Percentiles rank a stretch among this genome's conserved stretches.
Conservation (phyloP, 331 rosid species). For the Malus hybrid region DNA sequence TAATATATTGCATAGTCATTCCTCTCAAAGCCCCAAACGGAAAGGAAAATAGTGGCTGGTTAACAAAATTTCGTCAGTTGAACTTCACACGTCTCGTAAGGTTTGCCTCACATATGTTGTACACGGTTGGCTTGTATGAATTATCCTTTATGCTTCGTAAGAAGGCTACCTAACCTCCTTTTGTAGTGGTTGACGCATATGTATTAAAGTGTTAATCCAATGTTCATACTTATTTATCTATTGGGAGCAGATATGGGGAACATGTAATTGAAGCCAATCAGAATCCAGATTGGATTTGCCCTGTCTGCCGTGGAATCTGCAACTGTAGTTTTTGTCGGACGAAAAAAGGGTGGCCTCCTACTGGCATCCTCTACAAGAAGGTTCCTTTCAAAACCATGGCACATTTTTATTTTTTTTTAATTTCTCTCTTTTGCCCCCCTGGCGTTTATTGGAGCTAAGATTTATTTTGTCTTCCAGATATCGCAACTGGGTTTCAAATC, state of each 20-base stretch:
- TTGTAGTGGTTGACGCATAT: background rate
- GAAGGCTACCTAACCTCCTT: background rate
- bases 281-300: slow-evolving; percentile 75
- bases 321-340: slow-evolving; percentile 93
- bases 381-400: slow-evolving; percentile 30
- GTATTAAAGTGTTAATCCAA: background rate
- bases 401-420: background rate
- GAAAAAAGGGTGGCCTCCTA: slow-evolving; percentile 87
- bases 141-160: background rate
- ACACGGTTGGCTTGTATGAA: background rate
- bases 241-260: slow-evolving; percentile 70
- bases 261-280: slow-evolving; percentile 78
- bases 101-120: background rate
- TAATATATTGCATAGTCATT: background rate
- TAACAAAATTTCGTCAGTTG: background rate
- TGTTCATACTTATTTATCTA: too few relatives aligned
- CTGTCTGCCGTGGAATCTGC: slow-evolving; percentile 93
- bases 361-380: slow-evolving; percentile 74
- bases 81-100: background rate
- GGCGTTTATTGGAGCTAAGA: background rate
- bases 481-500: slow-evolving; percentile 68
- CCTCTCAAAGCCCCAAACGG: background rate
- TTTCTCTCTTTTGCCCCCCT: background rate
- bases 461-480: slow-evolving; percentile 40
- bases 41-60: background rate